Conservation (phyloP, 1,284 basidiomycete genomes). For the Ganoderma sp. region DNA sequence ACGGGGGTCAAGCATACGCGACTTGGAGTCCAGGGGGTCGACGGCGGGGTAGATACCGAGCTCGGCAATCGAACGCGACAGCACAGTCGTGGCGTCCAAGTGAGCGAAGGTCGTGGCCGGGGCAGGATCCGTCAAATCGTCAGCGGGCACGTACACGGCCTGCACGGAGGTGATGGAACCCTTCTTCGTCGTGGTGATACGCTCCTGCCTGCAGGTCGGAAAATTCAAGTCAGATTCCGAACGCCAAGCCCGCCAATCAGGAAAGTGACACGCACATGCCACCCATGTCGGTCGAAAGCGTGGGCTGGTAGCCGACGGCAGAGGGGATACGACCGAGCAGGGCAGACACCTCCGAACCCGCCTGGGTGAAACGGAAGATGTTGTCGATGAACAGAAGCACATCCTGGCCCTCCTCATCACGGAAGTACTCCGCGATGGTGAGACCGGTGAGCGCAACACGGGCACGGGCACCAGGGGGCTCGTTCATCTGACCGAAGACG, state of each 20-base stretch:
- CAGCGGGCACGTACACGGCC: conserved; percentile 99
- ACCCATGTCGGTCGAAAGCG: conserved; percentile 99
- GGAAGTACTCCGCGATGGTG: conserved; percentile 99
- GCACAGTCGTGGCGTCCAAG: conserved; percentile 98
- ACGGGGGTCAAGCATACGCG: conserved; percentile 99
- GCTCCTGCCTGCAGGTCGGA: conserved; percentile 76
- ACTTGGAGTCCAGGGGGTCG: conserved; percentile 99
- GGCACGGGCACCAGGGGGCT: conserved; percentile 99
- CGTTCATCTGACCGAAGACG: conserved; percentile 99
- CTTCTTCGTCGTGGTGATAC: conserved; percentile 99
- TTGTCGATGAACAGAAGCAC: conserved; percentile 99
- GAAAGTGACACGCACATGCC: conserved; percentile 77
- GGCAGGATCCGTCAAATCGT: conserved; percentile 99
- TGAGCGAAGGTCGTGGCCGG: conserved; percentile 99
- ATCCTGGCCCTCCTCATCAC: conserved; percentile 99
- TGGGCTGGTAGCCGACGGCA: conserved; percentile 99
- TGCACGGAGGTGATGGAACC: conserved; percentile 99
- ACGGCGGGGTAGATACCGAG: conserved; percentile 99
- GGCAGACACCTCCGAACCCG: conserved; percentile 99
- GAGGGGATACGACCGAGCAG: conserved; percentile 99
- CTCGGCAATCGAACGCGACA: conserved; percentile 99
- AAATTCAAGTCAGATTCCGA: conserved; percentile 13
- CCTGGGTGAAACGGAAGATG: conserved; percentile 99
- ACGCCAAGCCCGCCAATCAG: conserved; percentile 13
- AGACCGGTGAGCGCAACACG: conserved; percentile 99